Evolutionary conservation across 2,329 filamentous ascomycete genomes (phyloP), one percentile per base, ranked within the genome.

Genomic region (Xylaria sp.): DNA sequence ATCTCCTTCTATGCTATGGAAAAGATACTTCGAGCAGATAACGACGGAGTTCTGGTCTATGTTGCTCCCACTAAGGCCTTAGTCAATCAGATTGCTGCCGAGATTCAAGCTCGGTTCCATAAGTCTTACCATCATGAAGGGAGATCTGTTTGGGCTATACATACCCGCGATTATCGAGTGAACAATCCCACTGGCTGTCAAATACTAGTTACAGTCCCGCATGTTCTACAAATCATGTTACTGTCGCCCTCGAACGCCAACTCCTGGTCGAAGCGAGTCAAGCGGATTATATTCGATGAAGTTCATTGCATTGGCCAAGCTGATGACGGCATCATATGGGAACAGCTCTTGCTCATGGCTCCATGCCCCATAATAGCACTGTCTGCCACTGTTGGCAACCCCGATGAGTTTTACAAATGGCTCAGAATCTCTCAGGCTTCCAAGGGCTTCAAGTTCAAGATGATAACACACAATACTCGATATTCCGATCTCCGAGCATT

Each of bases 1-100:
- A 94, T 94, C 67, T 91, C 89, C 0, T 95, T 94, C 78, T 94
- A 95, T 74, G 92, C 92, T 1, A 95, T 94, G 90, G 91, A 92
- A 75, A 90, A 92, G 75, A 83, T 94, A 0, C 82, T 95, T 10
- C 85, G 91, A 75, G 85, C 86, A 3, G 88, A 88, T 70, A 87
- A 94, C 68, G 88, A 93, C 58, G 89, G 88, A 2, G 86, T 94
- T 2, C 80, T 95, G 7, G 90, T 94, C 0, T 95, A 94, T 72
- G 90, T 95, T 6, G 92, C 92, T 0, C 92, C 92, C 0, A 94
- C 92, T 0, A 95, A 95, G 76, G 92, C 93, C 3, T 83, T 95
- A 12, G 92, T 94, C 67, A 94, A 94, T 76, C 92, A 95, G 78
- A 94, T 95, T 72, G 92, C 91, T 1, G 92, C 92, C 0, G 92